Evolutionary conservation across 129 eudicot genomes (phyloP).

Genomic region (Ambrosia artemisiifolia): DNA sequence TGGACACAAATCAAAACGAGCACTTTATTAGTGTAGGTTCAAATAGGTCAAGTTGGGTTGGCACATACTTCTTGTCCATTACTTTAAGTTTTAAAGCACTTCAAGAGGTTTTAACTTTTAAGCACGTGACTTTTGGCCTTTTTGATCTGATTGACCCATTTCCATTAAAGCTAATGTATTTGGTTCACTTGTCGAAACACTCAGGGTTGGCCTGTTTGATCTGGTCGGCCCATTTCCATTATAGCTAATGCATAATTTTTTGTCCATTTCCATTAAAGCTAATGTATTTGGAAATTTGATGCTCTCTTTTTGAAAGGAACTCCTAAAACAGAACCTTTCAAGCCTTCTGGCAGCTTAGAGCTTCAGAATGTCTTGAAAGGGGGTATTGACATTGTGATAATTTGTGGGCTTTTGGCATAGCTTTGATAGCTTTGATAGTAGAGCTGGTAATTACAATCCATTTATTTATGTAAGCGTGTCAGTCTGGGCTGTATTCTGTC

Average conservation of each 20-base stretch:
- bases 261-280: neutral
- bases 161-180: neutral
- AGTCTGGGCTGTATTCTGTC: neutral
- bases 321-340: neutral
- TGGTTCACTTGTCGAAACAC: neutral
- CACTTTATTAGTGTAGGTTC: neutral
- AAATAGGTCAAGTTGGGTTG: neutral
- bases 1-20: neutral
- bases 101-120: neutral
- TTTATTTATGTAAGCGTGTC: neutral
- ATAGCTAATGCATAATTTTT: neutral
- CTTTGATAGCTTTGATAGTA: neutral
- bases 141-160: constrained; percentile 1
- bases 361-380: neutral
- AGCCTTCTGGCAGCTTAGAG: neutral
- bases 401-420: neutral
- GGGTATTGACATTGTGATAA: neutral
- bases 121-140: neutral
- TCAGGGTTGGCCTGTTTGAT: neutral
- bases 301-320: neutral
- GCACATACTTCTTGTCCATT: neutral
- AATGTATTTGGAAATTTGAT: neutral
- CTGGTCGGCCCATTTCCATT: neutral
- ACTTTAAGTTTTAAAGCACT: neutral
- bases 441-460: neutral